Base-by-base conservation (phyloP, 495 filamentous ascomycete genomes). In the Aspergillus homomorphus region DNA sequence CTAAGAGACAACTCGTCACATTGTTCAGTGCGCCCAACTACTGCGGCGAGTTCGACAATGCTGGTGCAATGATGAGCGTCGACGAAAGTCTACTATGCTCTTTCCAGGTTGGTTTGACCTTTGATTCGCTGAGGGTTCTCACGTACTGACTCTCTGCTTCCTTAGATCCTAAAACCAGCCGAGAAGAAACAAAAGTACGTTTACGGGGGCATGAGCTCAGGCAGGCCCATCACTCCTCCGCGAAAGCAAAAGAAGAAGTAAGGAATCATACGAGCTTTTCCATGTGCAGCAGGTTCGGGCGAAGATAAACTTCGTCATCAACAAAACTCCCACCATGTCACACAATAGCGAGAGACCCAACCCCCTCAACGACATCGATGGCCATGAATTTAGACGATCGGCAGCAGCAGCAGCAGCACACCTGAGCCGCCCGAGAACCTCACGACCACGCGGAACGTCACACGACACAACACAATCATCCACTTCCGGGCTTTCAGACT, bases 101-200 rank as follows among this genome's bases (percentile, higher is more conserved):
- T 58, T 98, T 98, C 87, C 94, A 98, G 89, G 92, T 96, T 80
- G 63, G 62, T 58, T 33, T n/a, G n/a, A n/a, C n/a, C n/a, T n/a
- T 51, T 45, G 6, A 20, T 58, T 67, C 54, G 28, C 22, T 19
- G 38, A 19, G 23, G 10, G n/a, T 26, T 16, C 6, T 0, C 15
- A 7, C 14, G 49, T 56, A 48, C 63, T 48, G 7, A 22, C 15
- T 33, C 26, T 50, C 45, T 56, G 28, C 44, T 51, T 16, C 18
- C 33, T 21, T 42, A 98, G 93, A 98, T 98, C 76, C 81, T 98
- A 79, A 98, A 98, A 81, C 94, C 94, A 70, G 94, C 94, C 76
- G 94, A 98, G 85, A 98, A 98, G 87, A 98, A 98, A 89, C 93
- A 96, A 91, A 98, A 98, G 91, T 98, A 96, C 83, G 93, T 96